A percentile compares a stretch with the other conserved stretches of the same genome.
Evolutionary conservation across 192 early-diverging fungal species (phyloP).

Genomic region (Rhizoclosmatium globosum): DNA sequence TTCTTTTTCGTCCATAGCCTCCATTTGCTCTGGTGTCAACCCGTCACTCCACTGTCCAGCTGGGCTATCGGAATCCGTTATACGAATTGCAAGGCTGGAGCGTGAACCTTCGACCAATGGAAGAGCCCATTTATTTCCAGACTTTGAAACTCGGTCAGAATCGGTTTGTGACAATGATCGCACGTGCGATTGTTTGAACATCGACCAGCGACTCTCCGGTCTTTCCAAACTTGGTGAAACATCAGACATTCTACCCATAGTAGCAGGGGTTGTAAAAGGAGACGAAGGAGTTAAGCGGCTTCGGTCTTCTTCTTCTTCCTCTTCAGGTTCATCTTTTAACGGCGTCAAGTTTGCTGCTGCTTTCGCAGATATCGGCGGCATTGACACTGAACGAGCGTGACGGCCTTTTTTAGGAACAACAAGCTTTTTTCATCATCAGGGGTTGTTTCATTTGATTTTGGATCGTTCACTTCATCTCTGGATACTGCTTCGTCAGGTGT

Average conservation of each 20-base stretch:
- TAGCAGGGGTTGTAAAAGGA: neutral
- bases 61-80: neutral
- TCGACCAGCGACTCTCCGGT: conserved; percentile 3
- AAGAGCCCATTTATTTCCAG: neutral
- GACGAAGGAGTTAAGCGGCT: neutral
- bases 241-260: conserved; percentile 1
- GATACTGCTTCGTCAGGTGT: conserved; percentile 3
- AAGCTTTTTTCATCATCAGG: neutral
- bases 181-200: conserved; percentile 3
- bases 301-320: conserved; percentile 12
- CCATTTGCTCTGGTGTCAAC: conserved; percentile 19
- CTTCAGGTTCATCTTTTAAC: conserved; percentile 9
- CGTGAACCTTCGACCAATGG: neutral
- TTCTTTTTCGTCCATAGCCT: conserved; percentile 40
- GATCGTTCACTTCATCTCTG: neutral
- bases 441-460: neutral
- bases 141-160: neutral
- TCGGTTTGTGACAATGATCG: neutral
- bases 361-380: neutral
- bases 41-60: conserved; percentile 44
- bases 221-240: neutral
- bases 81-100: neutral
- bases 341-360: neutral
- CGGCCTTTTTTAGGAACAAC: neutral
- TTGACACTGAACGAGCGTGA: neutral